These are phyloP conservation scores for Penicillium oxalicum DNA, from an alignment of 2,329 filamentous ascomycete species.

Conservation along the genomic window DNA sequence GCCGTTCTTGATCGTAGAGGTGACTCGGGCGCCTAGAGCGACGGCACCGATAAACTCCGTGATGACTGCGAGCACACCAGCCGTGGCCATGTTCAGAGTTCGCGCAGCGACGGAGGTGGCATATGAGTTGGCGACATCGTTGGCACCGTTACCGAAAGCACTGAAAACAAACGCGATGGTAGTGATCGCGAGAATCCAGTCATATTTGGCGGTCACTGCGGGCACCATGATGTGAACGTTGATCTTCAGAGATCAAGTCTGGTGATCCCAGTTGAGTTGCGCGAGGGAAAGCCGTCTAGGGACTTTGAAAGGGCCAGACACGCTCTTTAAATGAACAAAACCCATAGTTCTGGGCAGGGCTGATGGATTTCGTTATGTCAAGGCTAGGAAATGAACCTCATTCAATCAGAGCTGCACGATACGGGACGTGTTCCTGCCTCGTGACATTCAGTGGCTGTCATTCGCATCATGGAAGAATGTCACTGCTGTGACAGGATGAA, in stretches of 20 bases:
- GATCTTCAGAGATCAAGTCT: not conserved
- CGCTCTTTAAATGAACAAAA: no score
- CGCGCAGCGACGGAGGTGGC: conserved; percentile 49
- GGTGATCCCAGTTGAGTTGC: not conserved
- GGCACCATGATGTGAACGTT: conserved; percentile 16
- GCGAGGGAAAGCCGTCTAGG: not conserved
- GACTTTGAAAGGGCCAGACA: no score
- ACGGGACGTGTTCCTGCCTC: no score
- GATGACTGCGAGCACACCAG: conserved; percentile 44
- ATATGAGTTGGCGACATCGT: conserved; percentile 52
- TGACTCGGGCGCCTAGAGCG: conserved; percentile 44
- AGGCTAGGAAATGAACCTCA: no score
- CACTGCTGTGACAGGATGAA: not conserved
- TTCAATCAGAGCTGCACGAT: no score
- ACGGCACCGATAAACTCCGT: conserved; percentile 52
- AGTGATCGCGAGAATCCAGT: conserved; percentile 27
- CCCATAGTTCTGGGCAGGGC: no score
- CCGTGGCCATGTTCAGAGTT: conserved; percentile 49
- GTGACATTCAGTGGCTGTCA: no score
- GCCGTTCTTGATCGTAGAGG: conserved; percentile 40
- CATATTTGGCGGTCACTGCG: conserved; percentile 22
- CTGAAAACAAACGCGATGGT: conserved; percentile 26
- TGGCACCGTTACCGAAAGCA: conserved; percentile 26
- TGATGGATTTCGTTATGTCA: no score
- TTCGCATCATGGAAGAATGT: not conserved